Conservation (phyloP, 345 rosid species). For the Excoecaria cochinchinensis region DNA sequence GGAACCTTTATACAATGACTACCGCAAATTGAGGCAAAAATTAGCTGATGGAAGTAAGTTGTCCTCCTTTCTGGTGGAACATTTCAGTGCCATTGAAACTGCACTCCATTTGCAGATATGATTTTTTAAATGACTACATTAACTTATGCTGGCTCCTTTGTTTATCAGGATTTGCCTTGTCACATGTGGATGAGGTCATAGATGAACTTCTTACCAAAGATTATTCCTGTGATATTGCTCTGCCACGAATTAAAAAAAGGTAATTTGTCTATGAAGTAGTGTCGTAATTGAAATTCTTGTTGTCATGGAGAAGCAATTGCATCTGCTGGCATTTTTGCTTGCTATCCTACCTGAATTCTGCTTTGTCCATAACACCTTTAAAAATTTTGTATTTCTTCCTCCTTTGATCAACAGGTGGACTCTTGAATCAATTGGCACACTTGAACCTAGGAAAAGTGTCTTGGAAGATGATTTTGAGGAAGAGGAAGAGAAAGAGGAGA, state of each 20-base stretch:
- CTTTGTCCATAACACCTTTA: not conserved
- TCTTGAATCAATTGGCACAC: slow-evolving; percentile 62
- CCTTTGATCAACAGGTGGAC: slow-evolving; percentile 52
- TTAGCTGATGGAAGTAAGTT: slow-evolving; percentile 69
- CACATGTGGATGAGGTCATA: slow-evolving; percentile 83
- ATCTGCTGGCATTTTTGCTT: not conserved
- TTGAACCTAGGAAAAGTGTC: slow-evolving; percentile 87
- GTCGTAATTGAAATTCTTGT: not conserved
- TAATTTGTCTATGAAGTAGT: slow-evolving; percentile 14
- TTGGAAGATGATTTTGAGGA: slow-evolving; percentile 97
- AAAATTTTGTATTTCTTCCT: not conserved
- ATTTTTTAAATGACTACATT: not conserved
- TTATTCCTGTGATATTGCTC: slow-evolving; percentile 83
- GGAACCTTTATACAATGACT: slow-evolving; percentile 84
- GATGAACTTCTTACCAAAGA: slow-evolving; percentile 82
- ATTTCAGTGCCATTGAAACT: not conserved
- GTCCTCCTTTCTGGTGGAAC: not conserved
- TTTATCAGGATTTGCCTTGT: slow-evolving; percentile 51
- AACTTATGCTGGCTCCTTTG: not conserved
- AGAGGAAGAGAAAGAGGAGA: slow-evolving; percentile 93
- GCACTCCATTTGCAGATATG: not conserved
- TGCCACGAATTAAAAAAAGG: slow-evolving; percentile 92
- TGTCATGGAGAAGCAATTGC: not conserved
- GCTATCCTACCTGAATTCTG: not conserved
- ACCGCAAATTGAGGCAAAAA: slow-evolving; percentile 68